A percentile compares a stretch with the other conserved stretches of the same genome.
These are phyloP conservation scores for Macroventuria anomochaeta DNA, from an alignment of 2,329 filamentous ascomycete genomes.

Conservation along the genomic window DNA sequence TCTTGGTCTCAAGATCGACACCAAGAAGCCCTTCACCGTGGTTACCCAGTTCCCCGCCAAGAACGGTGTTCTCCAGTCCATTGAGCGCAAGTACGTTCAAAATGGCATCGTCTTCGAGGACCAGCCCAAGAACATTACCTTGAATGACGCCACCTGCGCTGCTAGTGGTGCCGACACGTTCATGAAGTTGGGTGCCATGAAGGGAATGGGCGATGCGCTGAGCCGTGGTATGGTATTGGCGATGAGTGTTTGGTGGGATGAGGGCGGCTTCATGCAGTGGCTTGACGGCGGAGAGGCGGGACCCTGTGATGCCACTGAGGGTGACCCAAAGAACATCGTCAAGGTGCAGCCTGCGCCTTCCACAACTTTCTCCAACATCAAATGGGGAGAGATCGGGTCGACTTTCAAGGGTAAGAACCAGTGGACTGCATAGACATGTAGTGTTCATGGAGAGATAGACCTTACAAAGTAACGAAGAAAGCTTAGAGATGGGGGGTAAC, in stretches of 20 bases:
- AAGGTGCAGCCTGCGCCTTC: conserved; percentile 56
- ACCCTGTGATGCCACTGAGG: conserved; percentile 62
- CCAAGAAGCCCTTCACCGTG: conserved; percentile 66
- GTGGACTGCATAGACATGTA: conserved; percentile 25
- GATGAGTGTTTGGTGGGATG: conserved; percentile 64
- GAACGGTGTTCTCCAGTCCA: conserved; percentile 63
- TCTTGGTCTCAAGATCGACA: conserved; percentile 59
- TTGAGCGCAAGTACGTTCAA: conserved; percentile 71
- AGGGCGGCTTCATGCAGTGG: conserved; percentile 63
- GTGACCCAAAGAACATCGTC: conserved; percentile 58
- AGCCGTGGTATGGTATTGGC: conserved; percentile 61
- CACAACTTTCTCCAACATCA: conserved; percentile 64
- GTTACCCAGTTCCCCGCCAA: conserved; percentile 71
- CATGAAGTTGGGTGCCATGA: conserved; percentile 51
- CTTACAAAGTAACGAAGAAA: not conserved
- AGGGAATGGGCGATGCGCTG: conserved; percentile 56
- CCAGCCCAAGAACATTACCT: conserved; percentile 49
- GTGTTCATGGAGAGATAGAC: not conserved
- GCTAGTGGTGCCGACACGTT: conserved; percentile 36
- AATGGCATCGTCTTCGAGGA: conserved; percentile 66
- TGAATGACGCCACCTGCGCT: conserved; percentile 42
- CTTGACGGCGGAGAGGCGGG: conserved; percentile 60
- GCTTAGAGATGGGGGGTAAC: not conserved
- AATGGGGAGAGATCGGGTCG: conserved; percentile 66
- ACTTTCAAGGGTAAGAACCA: conserved; percentile 50